These are phyloP conservation scores for Fusarium sp. DNA, from an alignment of 2,329 filamentous ascomycete species.

Conservation along the genomic window DNA sequence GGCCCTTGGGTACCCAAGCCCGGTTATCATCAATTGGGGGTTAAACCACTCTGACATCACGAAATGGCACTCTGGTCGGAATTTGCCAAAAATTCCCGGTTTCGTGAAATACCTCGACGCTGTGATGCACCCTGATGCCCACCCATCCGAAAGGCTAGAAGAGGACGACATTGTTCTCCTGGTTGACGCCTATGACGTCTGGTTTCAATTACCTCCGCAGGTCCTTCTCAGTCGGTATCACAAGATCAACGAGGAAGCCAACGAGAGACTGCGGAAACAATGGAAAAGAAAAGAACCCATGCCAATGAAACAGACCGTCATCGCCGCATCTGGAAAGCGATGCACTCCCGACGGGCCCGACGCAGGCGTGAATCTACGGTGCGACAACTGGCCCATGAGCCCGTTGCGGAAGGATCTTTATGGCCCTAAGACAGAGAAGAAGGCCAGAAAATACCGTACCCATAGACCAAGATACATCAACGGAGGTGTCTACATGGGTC, in stretches of 20 bases:
- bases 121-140: constrained; percentile 14
- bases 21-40: constrained; percentile 23
- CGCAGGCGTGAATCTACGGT: background rate
- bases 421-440: background rate
- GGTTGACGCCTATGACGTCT: background rate
- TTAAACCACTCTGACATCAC: background rate
- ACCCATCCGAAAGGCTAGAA: constrained; percentile 1
- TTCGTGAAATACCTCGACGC: constrained; percentile 22
- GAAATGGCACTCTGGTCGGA: constrained; percentile 6
- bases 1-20: constrained; percentile 22
- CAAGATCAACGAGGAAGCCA: background rate
- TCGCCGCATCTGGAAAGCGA: background rate
- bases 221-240: background rate
- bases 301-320: background rate
- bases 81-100: constrained; percentile 14
- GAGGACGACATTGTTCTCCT: constrained; percentile 5
- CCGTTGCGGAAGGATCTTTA: background rate
- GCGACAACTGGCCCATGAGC: background rate
- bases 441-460: background rate
- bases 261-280: background rate
- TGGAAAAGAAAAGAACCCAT: background rate
- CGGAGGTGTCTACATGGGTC: background rate
- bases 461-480: background rate
- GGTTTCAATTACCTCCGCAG: background rate
- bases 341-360: background rate